These are phyloP conservation scores for Aspergillus nidulans DNA, from an alignment of 495 filamentous ascomycete genomes.

Conservation along the genomic window DNA sequence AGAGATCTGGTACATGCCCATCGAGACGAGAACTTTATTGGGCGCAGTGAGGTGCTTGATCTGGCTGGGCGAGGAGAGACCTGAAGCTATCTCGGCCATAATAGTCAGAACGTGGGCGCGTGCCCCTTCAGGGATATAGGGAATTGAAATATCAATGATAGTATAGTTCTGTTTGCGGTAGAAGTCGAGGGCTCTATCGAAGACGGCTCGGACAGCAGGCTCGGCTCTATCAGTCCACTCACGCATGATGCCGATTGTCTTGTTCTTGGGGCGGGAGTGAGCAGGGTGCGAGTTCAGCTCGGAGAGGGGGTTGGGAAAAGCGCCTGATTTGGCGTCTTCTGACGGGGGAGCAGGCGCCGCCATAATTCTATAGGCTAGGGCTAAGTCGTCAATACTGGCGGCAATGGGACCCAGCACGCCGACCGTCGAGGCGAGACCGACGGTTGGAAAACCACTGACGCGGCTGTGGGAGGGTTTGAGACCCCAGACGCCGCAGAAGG, in stretches of 20 bases:
- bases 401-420: conserved; percentile 75
- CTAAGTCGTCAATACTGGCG: conserved; percentile 72
- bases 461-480: conserved; percentile 80
- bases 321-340: conserved; percentile 41
- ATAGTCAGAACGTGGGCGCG: conserved; percentile 78
- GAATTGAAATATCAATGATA: conserved; percentile 68
- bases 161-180: conserved; percentile 57
- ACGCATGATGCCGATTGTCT: conserved; percentile 65
- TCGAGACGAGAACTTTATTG: conserved; percentile 67
- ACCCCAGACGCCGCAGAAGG: conserved; percentile 83
- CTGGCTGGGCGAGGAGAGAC: conserved; percentile 30
- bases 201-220: conserved; percentile 54
- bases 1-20: conserved; percentile 57
- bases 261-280: conserved; percentile 25
- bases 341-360: conserved; percentile 59
- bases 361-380: conserved; percentile 74
- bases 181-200: conserved; percentile 57
- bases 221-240: conserved; percentile 73
- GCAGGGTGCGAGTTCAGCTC: conserved; percentile 1
- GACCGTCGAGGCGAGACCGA: conserved; percentile 56
- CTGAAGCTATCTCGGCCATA: conserved; percentile 59
- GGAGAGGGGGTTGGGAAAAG: conserved; percentile 46
- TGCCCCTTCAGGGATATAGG: conserved; percentile 69
- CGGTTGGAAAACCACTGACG: conserved; percentile 59
- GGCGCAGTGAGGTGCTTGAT: conserved; percentile 56